phyloP scores from a whole-genome alignment of 202 grass and related monocot genomes.

The Carex arenaria region DNA sequence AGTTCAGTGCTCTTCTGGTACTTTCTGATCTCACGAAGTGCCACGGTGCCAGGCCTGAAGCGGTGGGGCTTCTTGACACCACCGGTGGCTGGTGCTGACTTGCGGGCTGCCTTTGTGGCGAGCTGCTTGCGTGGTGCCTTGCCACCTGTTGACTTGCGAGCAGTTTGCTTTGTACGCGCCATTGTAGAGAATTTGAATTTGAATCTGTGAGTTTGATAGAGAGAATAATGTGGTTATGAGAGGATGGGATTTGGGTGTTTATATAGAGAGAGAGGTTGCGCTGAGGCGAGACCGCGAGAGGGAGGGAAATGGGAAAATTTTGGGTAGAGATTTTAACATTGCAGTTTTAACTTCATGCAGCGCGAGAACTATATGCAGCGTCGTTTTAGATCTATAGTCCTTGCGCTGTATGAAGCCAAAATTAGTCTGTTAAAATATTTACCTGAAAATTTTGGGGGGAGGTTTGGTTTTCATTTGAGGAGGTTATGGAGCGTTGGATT shows the following conservation, averaged over 20 bases:
- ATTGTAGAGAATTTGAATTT: not conserved
- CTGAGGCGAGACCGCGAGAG: not conserved
- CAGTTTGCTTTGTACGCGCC: conserved; percentile 73
- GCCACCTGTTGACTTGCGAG: conserved; percentile 64
- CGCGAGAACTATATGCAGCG: too few relatives aligned
- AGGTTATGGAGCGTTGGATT: not conserved
- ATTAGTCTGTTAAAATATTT: too few relatives aligned
- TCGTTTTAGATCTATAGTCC: too few relatives aligned
- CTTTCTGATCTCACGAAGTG: conserved; percentile 78
- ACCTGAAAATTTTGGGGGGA: not conserved
- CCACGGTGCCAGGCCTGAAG: conserved; percentile 61
- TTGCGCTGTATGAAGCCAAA: too few relatives aligned
- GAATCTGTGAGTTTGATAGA: not conserved
- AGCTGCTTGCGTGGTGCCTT: conserved; percentile 65
- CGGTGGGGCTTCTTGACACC: conserved; percentile 75
- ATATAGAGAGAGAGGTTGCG: not conserved
- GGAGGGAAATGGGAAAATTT: not conserved
- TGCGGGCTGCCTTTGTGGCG: conserved; percentile 60
- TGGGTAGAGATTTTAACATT: not conserved
- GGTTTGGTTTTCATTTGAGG: not conserved
- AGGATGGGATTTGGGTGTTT: not conserved
- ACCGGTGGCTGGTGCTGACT: conserved; percentile 61
- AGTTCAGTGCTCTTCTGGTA: conserved; percentile 91
- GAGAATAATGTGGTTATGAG: too few relatives aligned
- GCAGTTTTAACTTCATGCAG: too few relatives aligned